A percentile compares a stretch with the other conserved stretches of the same genome.
phyloP scores from a whole-genome alignment of 345 rosid genomes.

The Euphorbia lathyris region DNA sequence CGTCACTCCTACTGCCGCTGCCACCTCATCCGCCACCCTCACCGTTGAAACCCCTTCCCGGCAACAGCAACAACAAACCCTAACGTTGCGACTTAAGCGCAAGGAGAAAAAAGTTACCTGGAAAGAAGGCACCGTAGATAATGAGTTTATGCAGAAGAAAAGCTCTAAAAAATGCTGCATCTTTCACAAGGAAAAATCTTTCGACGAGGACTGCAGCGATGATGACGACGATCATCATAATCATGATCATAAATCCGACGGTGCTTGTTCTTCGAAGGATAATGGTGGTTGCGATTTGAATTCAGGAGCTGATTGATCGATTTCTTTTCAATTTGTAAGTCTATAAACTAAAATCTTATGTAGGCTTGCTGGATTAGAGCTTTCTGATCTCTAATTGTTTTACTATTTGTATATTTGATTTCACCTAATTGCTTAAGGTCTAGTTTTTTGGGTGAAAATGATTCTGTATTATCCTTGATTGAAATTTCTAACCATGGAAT shows the following conservation, averaged over 20 bases:
- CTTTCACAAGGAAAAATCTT: slow-evolving; percentile 89
- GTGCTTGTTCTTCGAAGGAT: slow-evolving; percentile 19
- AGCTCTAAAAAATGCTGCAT: slow-evolving; percentile 97
- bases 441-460: no score
- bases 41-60: slow-evolving; percentile 38
- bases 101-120: slow-evolving; percentile 89
- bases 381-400: neutral
- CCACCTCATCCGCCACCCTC: slow-evolving; percentile 47
- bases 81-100: slow-evolving; percentile 59
- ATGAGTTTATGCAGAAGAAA: slow-evolving; percentile 94
- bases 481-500: no score
- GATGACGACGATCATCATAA: slow-evolving; percentile 48
- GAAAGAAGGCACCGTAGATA: slow-evolving; percentile 95
- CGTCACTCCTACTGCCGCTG: slow-evolving; percentile 30
- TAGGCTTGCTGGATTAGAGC: neutral
- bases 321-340: neutral
- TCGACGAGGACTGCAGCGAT: slow-evolving; percentile 85
- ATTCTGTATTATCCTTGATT: no score
- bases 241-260: slow-evolving; percentile 20
- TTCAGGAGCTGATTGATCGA: neutral
- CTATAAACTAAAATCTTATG: no score
- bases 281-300: neutral
- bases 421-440: neutral
- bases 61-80: slow-evolving; percentile 43
- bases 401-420: neutral